Conservation (phyloP, 2,329 filamentous ascomycete species). For the Microcera coccophila region DNA sequence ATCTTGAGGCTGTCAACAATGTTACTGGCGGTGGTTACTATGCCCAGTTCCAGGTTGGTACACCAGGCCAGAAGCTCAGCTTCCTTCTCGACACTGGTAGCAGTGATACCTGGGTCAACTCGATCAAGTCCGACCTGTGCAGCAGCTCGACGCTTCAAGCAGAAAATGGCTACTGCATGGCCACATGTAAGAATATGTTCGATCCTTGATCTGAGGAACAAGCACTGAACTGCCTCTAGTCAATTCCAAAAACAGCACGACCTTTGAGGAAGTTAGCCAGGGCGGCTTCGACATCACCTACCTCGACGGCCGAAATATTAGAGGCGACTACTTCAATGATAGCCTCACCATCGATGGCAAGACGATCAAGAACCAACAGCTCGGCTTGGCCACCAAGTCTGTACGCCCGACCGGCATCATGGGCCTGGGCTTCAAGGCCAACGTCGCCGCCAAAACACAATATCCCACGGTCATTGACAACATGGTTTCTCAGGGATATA, state of each 20-base stretch:
- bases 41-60: constrained; percentile 55
- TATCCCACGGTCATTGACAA: constrained; percentile 61
- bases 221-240: constrained; percentile 19
- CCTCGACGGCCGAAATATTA: constrained; percentile 52
- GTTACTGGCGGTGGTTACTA: constrained; percentile 54
- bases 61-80: constrained; percentile 51
- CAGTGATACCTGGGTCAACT: constrained; percentile 60
- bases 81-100: constrained; percentile 61
- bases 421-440: constrained; percentile 54
- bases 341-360: constrained; percentile 48
- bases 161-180: constrained; percentile 29
- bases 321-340: constrained; percentile 57
- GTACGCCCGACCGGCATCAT: constrained; percentile 53
- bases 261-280: constrained; percentile 41
- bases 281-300: constrained; percentile 58
- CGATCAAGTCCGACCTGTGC: constrained; percentile 59
- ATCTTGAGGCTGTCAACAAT: constrained; percentile 47
- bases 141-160: constrained; percentile 33
- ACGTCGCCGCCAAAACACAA: constrained; percentile 40
- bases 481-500: constrained; percentile 58
- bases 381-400: constrained; percentile 50
- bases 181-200: constrained; percentile 37
- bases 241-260: constrained; percentile 44
- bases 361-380: constrained; percentile 48
- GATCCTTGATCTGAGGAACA: not conserved